phyloP scores from a whole-genome alignment of 106 monocot genomes.

The Allium sativum region DNA sequence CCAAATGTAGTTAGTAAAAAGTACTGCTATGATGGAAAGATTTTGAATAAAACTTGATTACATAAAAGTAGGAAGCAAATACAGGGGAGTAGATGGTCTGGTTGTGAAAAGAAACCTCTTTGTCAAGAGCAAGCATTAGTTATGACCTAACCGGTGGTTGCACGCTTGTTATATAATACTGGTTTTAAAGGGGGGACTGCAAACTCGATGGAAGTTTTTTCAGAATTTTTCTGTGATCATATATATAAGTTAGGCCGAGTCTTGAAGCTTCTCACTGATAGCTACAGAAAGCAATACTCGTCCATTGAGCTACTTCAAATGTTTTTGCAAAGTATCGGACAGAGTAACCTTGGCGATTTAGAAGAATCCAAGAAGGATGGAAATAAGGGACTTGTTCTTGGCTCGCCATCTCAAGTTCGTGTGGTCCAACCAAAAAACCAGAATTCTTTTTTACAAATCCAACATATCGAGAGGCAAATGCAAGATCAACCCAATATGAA shows the following conservation, averaged over 20 bases:
- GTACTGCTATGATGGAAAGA: constrained; percentile 91
- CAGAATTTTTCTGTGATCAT: constrained; percentile 46
- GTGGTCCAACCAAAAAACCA: constrained; percentile 44
- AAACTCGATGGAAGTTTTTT: constrained; percentile 52
- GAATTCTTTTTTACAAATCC: constrained; percentile 41
- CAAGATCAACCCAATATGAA: constrained; percentile 42
- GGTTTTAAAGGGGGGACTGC: constrained; percentile 75
- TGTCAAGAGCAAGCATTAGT: constrained; percentile 58
- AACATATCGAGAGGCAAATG: constrained; percentile 44
- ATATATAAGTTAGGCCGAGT: constrained; percentile 64
- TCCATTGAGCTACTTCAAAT: constrained; percentile 84
- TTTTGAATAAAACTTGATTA: constrained; percentile 93
- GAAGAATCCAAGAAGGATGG: constrained; percentile 53
- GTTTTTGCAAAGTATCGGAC: constrained; percentile 68
- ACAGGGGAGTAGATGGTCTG: constrained; percentile 61
- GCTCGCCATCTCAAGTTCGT: constrained; percentile 46
- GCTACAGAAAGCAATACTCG: constrained; percentile 68
- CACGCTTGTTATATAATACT: constrained; percentile 25
- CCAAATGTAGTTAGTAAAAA: constrained; percentile 57
- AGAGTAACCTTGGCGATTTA: constrained; percentile 51
- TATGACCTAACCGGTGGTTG: constrained; percentile 43
- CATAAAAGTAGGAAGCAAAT: constrained; percentile 72
- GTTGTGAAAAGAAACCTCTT: constrained; percentile 35
- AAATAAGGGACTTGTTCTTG: constrained; percentile 27
- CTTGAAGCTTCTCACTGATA: constrained; percentile 73